Evolutionary conservation across 768 basidiomycete genomes (phyloP), one percentile per base, ranked within the genome.

Genomic region (Cyclocybe cylindracea): DNA sequence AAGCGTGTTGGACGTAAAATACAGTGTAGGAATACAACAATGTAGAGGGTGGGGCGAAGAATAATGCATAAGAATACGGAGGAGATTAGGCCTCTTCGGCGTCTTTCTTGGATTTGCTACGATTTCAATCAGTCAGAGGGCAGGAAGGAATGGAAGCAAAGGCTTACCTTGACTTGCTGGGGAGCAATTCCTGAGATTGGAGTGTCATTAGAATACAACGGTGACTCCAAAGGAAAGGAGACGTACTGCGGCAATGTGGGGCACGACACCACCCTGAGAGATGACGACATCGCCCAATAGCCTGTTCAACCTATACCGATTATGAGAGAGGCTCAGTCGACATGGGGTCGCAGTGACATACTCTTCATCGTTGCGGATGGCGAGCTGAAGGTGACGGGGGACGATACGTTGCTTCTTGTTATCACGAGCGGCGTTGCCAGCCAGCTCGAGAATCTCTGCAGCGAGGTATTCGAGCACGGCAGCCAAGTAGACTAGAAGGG

Each of bases 341-440:
- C 16, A 8, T 11, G 6, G 10, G n/a, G 5, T n/a, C 6, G 2
- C 24, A 24, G 24, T 24, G 7, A 72, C 82, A 53, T 60, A 87
- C 86, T 91, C 93, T 71, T 95, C 93, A 56, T 95, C 93, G 69
- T 95, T 93, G 46, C 94, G 85, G 72, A 97, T 94, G 56, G 94
- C 94, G 57, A 96, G 84, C 70, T 97, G 94, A 43, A 96, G 76
- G 72, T 97, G 94, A 70, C 94, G 88, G 41, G 94, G 94, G 24
- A 95, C 91, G 64, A 96, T 95, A 83, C 94, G 92, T 58, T 92
- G 89, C 77, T 94, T 91, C 80, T 91, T 92, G 79, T 92, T 92
- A 72, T 89, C 90, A 51, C 90, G 87, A 39, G 91, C 90, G 34
- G 91, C 90, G 51, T 91, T 90, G 35, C 94, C 94, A 54, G 94